A percentile compares a stretch with the other conserved stretches of the same genome.
These are phyloP conservation scores for Waltergamsia citrina DNA, from an alignment of 2,329 filamentous ascomycete species.

Conservation along the genomic window DNA sequence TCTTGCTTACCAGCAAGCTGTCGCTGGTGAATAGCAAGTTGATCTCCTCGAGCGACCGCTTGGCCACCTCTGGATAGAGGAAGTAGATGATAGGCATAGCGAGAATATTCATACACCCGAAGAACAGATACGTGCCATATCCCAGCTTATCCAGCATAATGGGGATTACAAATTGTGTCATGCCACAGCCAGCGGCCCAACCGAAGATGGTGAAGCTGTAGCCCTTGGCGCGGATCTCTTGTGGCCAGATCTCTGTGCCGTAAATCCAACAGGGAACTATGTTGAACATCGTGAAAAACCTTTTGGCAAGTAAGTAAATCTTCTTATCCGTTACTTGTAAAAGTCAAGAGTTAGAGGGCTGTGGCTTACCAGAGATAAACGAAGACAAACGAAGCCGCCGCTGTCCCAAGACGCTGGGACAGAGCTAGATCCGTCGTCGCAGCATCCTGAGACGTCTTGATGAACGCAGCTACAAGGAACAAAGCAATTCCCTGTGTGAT, in stretches of 20 bases:
- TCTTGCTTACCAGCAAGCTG: slow-evolving; percentile 31
- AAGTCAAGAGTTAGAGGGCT: too few species aligned
- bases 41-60: slow-evolving; percentile 40
- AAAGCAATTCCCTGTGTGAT: slow-evolving; percentile 16
- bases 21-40: slow-evolving; percentile 37
- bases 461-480: slow-evolving; percentile 20
- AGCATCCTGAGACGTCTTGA: slow-evolving; percentile 15
- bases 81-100: slow-evolving; percentile 40
- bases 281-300: slow-evolving; percentile 22
- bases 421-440: slow-evolving; percentile 4
- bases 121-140: slow-evolving; percentile 40
- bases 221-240: slow-evolving; percentile 46
- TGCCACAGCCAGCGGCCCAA: slow-evolving; percentile 48
- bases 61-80: slow-evolving; percentile 32
- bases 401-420: slow-evolving; percentile 10
- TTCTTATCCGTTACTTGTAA: too few species aligned
- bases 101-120: slow-evolving; percentile 38
- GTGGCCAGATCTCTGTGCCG: slow-evolving; percentile 45
- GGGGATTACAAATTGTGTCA: slow-evolving; percentile 41
- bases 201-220: slow-evolving; percentile 49
- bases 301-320: slow-evolving; percentile 3
- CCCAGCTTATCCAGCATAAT: slow-evolving; percentile 39
- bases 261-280: slow-evolving; percentile 22
- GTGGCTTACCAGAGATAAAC: slow-evolving; percentile 13
- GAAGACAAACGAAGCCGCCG: slow-evolving; percentile 13